phyloP scores from a whole-genome alignment of 202 grass and related monocot species.

The Elaeis oleifera region DNA sequence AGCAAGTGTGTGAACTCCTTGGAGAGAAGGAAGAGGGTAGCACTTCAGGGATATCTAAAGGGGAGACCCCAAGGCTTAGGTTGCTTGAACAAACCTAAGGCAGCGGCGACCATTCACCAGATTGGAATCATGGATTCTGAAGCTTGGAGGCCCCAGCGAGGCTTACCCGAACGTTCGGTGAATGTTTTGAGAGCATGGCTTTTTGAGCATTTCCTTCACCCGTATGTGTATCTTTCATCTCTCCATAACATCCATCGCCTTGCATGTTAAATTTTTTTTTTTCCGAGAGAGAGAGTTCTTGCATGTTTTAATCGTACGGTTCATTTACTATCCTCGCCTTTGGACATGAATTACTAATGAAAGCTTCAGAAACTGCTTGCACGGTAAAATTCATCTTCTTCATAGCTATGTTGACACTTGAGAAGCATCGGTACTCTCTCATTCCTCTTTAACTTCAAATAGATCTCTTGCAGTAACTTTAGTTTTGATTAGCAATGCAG shows the following conservation, averaged over 20 bases:
- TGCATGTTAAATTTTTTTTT: no score
- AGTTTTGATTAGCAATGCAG: no score
- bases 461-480: no score
- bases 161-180: slow-evolving; percentile 90
- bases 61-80: slow-evolving; percentile 78
- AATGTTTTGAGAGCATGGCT: slow-evolving; percentile 77
- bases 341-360: no score
- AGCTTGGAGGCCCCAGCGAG: slow-evolving; percentile 90
- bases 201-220: slow-evolving; percentile 99
- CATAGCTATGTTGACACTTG: no score
- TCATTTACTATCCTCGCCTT: no score
- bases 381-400: no score
- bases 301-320: no score
- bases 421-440: no score
- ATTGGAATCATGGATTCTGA: slow-evolving; percentile 99
- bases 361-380: no score
- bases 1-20: slow-evolving; percentile 55
- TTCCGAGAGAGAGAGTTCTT: no score
- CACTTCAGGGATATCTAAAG: slow-evolving; percentile 71
- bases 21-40: slow-evolving; percentile 78
- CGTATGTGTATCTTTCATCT: slow-evolving; percentile 42
- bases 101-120: slow-evolving; percentile 95
- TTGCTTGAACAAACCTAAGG: slow-evolving; percentile 75
- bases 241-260: background rate
- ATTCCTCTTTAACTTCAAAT: no score